phyloP scores from a whole-genome alignment of 768 basidiomycete species.

The Mycena amicta region DNA sequence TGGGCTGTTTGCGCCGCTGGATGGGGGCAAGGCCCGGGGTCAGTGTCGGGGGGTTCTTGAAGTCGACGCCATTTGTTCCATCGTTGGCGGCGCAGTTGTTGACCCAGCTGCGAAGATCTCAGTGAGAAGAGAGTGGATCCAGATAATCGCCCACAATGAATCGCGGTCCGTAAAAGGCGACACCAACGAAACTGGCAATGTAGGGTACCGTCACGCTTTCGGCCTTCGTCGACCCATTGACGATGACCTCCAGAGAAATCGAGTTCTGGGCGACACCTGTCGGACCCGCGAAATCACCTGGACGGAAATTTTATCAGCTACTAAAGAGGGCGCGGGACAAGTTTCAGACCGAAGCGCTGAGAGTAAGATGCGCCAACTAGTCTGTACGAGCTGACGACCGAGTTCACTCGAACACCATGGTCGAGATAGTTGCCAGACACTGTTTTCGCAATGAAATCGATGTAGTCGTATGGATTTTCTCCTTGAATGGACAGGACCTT shows the following conservation, averaged over 20 bases:
- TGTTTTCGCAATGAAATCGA: constrained; percentile 56
- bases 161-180: constrained; percentile 50
- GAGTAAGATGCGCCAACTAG: constrained; percentile 48
- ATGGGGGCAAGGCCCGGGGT: constrained; percentile 10
- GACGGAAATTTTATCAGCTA: too few relatives aligned
- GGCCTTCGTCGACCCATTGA: constrained; percentile 44
- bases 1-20: constrained; percentile 31
- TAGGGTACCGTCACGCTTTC: constrained; percentile 59
- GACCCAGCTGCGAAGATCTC: constrained; percentile 47
- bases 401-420: constrained; percentile 65
- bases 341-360: constrained; percentile 50
- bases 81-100: constrained; percentile 57
- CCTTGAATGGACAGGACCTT: constrained; percentile 57
- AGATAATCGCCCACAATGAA: constrained; percentile 60
- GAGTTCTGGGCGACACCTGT: constrained; percentile 47
- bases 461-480: constrained; percentile 53
- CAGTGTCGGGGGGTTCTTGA: constrained; percentile 22
- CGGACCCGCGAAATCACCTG: constrained; percentile 54
- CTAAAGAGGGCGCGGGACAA: too few relatives aligned
- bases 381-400: constrained; percentile 61
- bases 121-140: background rate
- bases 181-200: constrained; percentile 49
- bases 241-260: constrained; percentile 50
- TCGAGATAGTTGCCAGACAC: constrained; percentile 68
- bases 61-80: constrained; percentile 54